A percentile compares a stretch with the other conserved stretches of the same genome.
phyloP scores from a whole-genome alignment of 2,329 filamentous ascomycete species.

The Venturia oleaginea region DNA sequence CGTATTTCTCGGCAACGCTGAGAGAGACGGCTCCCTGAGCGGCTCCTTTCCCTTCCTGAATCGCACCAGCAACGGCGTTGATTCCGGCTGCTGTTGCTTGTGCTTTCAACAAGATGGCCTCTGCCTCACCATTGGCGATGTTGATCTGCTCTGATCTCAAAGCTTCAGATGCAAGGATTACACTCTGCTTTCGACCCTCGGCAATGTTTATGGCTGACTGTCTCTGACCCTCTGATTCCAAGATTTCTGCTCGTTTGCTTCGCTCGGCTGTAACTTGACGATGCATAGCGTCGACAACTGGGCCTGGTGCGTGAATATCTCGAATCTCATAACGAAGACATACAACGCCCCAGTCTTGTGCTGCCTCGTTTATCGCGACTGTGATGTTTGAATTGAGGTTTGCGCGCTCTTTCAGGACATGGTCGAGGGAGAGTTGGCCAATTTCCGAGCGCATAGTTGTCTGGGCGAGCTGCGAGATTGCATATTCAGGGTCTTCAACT shows the following conservation, averaged over 20 bases:
- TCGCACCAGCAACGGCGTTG: conserved; percentile 70
- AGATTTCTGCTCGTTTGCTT: conserved; percentile 93
- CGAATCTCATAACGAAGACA: conserved; percentile 96
- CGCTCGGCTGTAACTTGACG: conserved; percentile 94
- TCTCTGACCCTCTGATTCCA: conserved; percentile 92
- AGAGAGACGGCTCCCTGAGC: conserved; percentile 81
- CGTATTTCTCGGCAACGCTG: conserved; percentile 93
- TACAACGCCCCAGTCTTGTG: conserved; percentile 91
- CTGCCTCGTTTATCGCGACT: conserved; percentile 96
- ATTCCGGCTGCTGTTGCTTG: conserved; percentile 80
- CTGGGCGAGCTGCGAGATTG: conserved; percentile 94
- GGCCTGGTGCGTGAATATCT: conserved; percentile 91
- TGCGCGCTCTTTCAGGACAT: conserved; percentile 94
- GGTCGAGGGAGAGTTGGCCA: conserved; percentile 89
- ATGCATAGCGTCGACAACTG: conserved; percentile 96
- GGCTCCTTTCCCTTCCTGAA: conserved; percentile 60
- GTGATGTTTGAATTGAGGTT: conserved; percentile 97
- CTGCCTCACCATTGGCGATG: conserved; percentile 80
- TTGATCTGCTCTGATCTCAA: conserved; percentile 88
- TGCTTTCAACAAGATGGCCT: conserved; percentile 83
- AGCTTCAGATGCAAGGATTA: conserved; percentile 92
- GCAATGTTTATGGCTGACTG: conserved; percentile 99
- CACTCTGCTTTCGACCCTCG: conserved; percentile 92
- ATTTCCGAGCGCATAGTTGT: conserved; percentile 99
- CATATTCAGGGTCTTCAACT: conserved; percentile 97